phyloP scores from a whole-genome alignment of 495 filamentous ascomycete species.

The Xylaria castorea region DNA sequence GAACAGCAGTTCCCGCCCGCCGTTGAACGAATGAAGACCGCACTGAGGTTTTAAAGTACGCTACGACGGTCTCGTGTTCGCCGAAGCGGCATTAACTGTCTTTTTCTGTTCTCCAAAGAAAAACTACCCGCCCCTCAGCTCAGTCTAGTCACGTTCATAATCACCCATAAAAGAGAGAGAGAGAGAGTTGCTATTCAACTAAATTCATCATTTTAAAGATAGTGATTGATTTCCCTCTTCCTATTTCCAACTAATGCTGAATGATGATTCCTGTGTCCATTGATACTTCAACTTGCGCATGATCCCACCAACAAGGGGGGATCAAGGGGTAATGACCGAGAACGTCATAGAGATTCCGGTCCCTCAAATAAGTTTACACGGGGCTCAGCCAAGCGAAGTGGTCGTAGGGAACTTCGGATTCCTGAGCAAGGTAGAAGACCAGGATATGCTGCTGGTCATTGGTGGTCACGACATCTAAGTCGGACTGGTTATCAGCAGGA shows the following conservation, averaged over 20 bases:
- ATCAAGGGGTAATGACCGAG: not conserved
- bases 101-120: not conserved
- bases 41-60: not conserved
- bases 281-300: not conserved
- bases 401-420: not conserved
- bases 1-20: not conserved
- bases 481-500: not conserved
- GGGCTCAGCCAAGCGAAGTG: not conserved
- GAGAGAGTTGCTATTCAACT: not conserved
- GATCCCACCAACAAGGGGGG: not conserved
- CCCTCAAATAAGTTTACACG: not conserved
- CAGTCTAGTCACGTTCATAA: not conserved
- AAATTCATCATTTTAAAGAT: not conserved
- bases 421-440: not conserved
- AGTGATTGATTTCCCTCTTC: not conserved
- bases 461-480: not conserved
- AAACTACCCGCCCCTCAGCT: not conserved
- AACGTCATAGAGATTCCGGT: not conserved
- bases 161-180: constrained; percentile 1
- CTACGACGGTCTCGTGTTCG: not conserved
- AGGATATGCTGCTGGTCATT: not conserved
- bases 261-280: not conserved
- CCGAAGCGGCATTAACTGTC: not conserved
- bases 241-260: not conserved
- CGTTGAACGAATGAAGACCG: not conserved